phyloP scores from a whole-genome alignment of 768 basidiomycete genomes.

The Saitozyma podzolica region DNA sequence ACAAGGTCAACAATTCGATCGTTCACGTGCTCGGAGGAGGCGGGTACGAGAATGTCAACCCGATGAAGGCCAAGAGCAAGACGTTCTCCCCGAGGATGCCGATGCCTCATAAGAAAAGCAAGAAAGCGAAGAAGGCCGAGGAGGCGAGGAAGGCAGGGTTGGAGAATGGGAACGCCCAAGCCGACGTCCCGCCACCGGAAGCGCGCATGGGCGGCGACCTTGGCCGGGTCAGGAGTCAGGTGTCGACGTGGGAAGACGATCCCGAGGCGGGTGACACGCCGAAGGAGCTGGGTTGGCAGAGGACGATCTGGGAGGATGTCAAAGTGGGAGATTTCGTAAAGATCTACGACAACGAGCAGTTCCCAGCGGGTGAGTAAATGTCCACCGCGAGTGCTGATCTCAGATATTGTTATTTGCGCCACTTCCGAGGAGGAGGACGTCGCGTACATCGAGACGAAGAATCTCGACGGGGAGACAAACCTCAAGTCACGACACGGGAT shows the following conservation, averaged over 20 bases:
- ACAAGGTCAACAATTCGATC: constrained; percentile 73
- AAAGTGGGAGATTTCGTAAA: constrained; percentile 89
- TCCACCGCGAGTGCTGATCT: too few relatives aligned
- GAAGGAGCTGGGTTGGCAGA: constrained; percentile 49
- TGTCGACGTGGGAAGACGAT: constrained; percentile 56
- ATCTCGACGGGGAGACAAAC: constrained; percentile 96
- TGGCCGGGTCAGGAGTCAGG: constrained; percentile 26
- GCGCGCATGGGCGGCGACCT: constrained; percentile 18
- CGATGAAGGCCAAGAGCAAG: constrained; percentile 67
- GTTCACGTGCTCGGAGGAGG: constrained; percentile 72
- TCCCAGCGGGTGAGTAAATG: too few relatives aligned
- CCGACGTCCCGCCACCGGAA: constrained; percentile 19
- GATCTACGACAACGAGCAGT: constrained; percentile 74
- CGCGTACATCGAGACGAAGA: constrained; percentile 94
- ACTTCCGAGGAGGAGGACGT: constrained; percentile 91
- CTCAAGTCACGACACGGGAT: constrained; percentile 89
- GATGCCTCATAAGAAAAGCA: constrained; percentile 46
- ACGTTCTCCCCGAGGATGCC: constrained; percentile 73
- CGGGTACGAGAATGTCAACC: constrained; percentile 59
- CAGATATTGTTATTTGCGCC: constrained; percentile 84
- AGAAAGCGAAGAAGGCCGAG: constrained; percentile 50
- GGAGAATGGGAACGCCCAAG: too few relatives aligned
- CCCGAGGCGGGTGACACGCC: constrained; percentile 52
- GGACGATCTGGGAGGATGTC: constrained; percentile 78
- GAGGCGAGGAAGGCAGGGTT: too few relatives aligned